These are phyloP conservation scores for Fusarium mexicanum DNA, from an alignment of 2,329 filamentous ascomycete species.

Conservation along the genomic window DNA sequence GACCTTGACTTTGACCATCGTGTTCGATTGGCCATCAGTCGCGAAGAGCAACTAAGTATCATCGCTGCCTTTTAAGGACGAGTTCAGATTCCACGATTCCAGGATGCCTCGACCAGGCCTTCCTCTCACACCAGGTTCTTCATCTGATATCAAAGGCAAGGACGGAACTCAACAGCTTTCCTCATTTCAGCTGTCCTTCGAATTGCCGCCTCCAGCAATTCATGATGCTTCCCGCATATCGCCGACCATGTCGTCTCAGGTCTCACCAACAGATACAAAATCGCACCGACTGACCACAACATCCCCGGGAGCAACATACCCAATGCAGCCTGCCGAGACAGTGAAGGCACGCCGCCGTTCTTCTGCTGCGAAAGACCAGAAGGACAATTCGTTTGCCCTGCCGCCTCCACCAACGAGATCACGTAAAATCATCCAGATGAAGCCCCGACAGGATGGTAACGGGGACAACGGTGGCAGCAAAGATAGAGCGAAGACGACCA, in stretches of 20 bases:
- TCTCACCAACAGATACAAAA: conserved; percentile 45
- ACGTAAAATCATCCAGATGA: conserved; percentile 99
- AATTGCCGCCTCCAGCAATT: conserved; percentile 81
- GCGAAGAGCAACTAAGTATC: background rate
- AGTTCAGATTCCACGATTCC: conserved; percentile 3
- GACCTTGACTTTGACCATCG: background rate
- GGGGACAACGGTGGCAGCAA: conserved; percentile 37
- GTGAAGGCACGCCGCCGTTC: conserved; percentile 65
- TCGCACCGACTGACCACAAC: conserved; percentile 43
- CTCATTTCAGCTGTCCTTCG: conserved; percentile 74
- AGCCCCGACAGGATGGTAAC: conserved; percentile 65
- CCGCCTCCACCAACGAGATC: conserved; percentile 92
- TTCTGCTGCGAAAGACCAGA: conserved; percentile 55
- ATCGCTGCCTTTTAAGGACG: background rate
- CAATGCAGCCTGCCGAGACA: conserved; percentile 60
- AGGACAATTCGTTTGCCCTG: conserved; percentile 77
- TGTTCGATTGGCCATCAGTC: background rate
- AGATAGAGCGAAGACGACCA: conserved; percentile 34
- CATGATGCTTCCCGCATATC: conserved; percentile 59
- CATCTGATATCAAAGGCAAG: conserved; percentile 80
- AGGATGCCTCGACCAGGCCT: conserved; percentile 48
- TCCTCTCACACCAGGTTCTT: conserved; percentile 82
- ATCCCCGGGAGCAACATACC: conserved; percentile 49
- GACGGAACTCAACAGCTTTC: conserved; percentile 70
- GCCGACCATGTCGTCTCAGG: conserved; percentile 46